Percentiles rank a stretch among this genome's conserved stretches.
These are phyloP conservation scores for Chalaropsis ovoidea DNA, from an alignment of 2,329 filamentous ascomycete genomes.

Conservation along the genomic window DNA sequence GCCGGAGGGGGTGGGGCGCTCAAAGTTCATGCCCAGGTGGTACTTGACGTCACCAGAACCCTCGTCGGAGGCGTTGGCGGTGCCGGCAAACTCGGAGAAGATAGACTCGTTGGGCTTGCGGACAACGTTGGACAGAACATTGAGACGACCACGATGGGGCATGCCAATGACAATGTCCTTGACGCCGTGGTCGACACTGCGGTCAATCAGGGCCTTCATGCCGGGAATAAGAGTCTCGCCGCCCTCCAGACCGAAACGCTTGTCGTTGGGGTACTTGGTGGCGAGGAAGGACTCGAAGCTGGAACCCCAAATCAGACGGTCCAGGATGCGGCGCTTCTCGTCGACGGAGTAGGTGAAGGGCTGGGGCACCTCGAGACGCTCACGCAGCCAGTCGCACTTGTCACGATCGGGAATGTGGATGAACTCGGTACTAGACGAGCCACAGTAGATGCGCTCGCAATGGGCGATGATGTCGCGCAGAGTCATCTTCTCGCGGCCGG, in stretches of 20 bases:
- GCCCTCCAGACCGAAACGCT: constrained; percentile 96
- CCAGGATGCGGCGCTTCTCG: constrained; percentile 94
- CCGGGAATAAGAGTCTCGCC: constrained; percentile 94
- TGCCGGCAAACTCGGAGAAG: constrained; percentile 94
- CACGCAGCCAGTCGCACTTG: constrained; percentile 96
- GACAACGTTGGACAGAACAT: constrained; percentile 96
- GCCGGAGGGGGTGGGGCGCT: constrained; percentile 92
- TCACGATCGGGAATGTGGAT: constrained; percentile 97
- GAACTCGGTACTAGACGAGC: constrained; percentile 95
- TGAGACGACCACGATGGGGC: constrained; percentile 96
- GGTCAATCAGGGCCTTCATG: constrained; percentile 98
- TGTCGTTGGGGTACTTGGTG: constrained; percentile 98
- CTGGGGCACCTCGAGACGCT: constrained; percentile 84
- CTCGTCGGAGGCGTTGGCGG: constrained; percentile 78
- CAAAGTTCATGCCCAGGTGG: constrained; percentile 99
- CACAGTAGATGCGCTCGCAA: constrained; percentile 93
- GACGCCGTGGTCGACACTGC: constrained; percentile 94
- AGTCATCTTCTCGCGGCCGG: constrained; percentile 88
- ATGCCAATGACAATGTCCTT: constrained; percentile 99
- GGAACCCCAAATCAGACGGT: constrained; percentile 96
- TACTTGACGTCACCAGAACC: constrained; percentile 99
- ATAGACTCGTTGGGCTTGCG: constrained; percentile 99
- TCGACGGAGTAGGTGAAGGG: constrained; percentile 97
- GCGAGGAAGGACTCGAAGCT: constrained; percentile 93
- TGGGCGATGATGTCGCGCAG: constrained; percentile 85